phyloP scores from a whole-genome alignment of 164 flowering plant species.

The Piper longum region DNA sequence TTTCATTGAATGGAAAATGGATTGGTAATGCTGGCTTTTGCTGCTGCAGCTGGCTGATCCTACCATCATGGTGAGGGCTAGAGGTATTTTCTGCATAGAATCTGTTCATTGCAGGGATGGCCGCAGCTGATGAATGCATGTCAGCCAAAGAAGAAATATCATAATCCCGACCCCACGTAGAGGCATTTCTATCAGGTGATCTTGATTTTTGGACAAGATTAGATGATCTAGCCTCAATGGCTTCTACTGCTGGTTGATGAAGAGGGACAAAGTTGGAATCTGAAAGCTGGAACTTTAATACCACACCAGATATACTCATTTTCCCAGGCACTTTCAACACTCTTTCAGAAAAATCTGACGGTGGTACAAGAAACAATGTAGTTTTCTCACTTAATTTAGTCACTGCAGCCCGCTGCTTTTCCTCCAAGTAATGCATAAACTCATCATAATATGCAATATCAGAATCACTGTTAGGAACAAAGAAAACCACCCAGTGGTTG shows the following conservation, averaged over 20 bases:
- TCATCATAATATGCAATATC: conserved; percentile 78
- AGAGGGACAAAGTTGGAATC: conserved; percentile 31
- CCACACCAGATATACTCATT: conserved; percentile 82
- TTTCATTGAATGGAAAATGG: conserved; percentile 29
- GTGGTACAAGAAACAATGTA: conserved; percentile 89
- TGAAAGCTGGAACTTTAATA: conserved; percentile 52
- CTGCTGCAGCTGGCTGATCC: conserved; percentile 25
- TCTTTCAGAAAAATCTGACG: conserved; percentile 86
- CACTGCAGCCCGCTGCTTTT: conserved; percentile 89
- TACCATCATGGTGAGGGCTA: conserved; percentile 18
- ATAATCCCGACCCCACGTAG: conserved; percentile 9
- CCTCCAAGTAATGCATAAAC: conserved; percentile 78
- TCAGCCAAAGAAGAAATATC: conserved; percentile 15
- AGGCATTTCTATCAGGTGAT: conserved; percentile 18
- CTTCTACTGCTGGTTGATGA: conserved; percentile 26
- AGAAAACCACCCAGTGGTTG: conserved; percentile 75
- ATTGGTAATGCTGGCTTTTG: conserved; percentile 17
- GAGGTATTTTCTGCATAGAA: conserved; percentile 15
- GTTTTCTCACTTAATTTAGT: conserved; percentile 75
- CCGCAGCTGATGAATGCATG: conserved; percentile 17
- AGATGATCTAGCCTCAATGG: conserved; percentile 20
- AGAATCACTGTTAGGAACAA: conserved; percentile 72
- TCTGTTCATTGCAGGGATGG: conserved; percentile 15
- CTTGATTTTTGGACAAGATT: conserved; percentile 14
- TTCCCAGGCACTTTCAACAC: conserved; percentile 90